A percentile compares a stretch with the other conserved stretches of the same genome.
Conservation (phyloP, 179 eudicot genomes). For the Beta macrorhiza region DNA sequence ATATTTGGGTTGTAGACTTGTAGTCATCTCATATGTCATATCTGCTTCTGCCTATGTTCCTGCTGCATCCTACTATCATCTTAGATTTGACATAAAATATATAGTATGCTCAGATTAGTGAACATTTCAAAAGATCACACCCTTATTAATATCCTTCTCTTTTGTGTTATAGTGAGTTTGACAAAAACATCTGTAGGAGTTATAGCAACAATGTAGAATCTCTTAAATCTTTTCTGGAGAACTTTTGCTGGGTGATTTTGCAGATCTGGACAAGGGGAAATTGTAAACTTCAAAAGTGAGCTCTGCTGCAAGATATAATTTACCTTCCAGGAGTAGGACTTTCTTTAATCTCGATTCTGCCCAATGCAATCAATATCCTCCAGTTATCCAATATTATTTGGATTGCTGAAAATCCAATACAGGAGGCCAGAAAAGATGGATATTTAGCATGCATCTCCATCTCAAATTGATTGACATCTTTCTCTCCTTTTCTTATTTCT, state of each 20-base stretch:
- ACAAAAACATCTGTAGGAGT: background rate
- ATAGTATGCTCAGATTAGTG: background rate
- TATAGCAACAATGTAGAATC: background rate
- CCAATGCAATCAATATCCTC: background rate
- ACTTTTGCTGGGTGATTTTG: background rate
- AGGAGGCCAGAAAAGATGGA: background rate
- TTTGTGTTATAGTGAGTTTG: background rate
- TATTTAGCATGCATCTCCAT: no score
- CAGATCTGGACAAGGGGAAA: background rate
- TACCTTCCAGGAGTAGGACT: background rate
- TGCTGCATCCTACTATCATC: background rate
- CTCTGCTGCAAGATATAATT: background rate
- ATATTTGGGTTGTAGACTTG: background rate
- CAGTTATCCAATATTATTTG: background rate
- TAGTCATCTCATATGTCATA: background rate
- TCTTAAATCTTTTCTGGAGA: background rate
- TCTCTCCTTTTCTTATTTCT: no score
- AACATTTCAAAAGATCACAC: background rate
- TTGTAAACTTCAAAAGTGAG: background rate
- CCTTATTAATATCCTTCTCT: background rate
- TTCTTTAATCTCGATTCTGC: background rate
- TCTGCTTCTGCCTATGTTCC: background rate
- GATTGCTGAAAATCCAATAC: background rate
- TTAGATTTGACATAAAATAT: background rate
- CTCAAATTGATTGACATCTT: no score